These are phyloP conservation scores for Parascedosporium putredinis DNA, from an alignment of 2,329 filamentous ascomycete genomes.

Conservation along the genomic window DNA sequence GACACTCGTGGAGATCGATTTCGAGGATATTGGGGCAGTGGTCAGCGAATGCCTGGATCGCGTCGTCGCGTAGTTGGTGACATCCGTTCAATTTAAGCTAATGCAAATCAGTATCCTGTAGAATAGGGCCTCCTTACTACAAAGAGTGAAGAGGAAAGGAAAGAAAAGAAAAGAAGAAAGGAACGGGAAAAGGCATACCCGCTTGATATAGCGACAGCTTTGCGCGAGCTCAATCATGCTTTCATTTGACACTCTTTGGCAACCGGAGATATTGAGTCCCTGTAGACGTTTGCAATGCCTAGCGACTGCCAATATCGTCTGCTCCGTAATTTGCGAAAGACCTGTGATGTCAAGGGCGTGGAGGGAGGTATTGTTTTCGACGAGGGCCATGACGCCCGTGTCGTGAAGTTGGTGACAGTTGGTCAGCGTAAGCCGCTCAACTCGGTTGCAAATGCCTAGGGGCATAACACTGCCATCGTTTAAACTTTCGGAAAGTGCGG, in stretches of 20 bases:
- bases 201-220: conserved; percentile 76
- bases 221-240: conserved; percentile 72
- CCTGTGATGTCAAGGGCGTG: conserved; percentile 86
- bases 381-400: conserved; percentile 65
- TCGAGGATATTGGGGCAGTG: conserved; percentile 91
- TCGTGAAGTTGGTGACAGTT: conserved; percentile 82
- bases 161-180: conserved; percentile 2
- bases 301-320: conserved; percentile 67
- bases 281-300: conserved; percentile 76
- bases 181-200: conserved; percentile 42
- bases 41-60: conserved; percentile 75
- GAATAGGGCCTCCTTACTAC: not conserved
- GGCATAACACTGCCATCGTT: conserved; percentile 84
- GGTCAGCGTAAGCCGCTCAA: conserved; percentile 87
- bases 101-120: not conserved
- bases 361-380: conserved; percentile 69
- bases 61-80: conserved; percentile 68
- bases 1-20: conserved; percentile 86
- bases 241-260: conserved; percentile 73
- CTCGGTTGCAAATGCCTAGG: conserved; percentile 73
- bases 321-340: conserved; percentile 73
- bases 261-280: conserved; percentile 85
- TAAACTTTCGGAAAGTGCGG: conserved; percentile 60
- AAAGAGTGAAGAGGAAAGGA: not conserved
- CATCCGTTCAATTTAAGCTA: conserved; percentile 93